phyloP scores from a whole-genome alignment of 1,139 yeast species.

The Suhomyces wounanorum region DNA sequence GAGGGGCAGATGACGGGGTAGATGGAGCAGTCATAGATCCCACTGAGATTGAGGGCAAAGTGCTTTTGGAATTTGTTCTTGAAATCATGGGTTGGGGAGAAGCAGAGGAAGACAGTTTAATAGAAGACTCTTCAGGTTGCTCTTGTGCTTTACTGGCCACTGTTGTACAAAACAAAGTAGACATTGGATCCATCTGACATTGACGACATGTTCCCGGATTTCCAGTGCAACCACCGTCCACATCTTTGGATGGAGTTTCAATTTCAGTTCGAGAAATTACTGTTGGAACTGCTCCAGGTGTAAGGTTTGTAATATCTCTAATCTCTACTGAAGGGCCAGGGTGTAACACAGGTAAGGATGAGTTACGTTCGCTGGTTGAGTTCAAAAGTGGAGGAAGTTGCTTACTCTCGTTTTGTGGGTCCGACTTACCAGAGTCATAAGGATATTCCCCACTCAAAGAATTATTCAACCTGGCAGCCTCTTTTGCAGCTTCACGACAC shows the following conservation, averaged over 20 bases:
- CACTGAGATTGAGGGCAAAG: conserved; percentile 16
- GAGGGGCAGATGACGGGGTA: conserved; percentile 24
- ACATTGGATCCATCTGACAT: conserved; percentile 87
- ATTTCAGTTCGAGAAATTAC: conserved; percentile 29
- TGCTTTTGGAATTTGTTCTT: conserved; percentile 18
- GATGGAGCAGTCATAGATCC: conserved; percentile 22
- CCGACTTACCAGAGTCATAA: conserved; percentile 20
- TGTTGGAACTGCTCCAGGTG: conserved; percentile 46
- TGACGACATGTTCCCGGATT: conserved; percentile 86
- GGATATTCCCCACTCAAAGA: conserved; percentile 24
- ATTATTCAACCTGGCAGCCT: conserved; percentile 44
- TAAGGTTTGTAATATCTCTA: conserved; percentile 44
- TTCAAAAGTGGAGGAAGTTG: conserved; percentile 40
- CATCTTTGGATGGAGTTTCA: conserved; percentile 2
- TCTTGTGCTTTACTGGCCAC: conserved; percentile 59
- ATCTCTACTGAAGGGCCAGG: conserved; percentile 66
- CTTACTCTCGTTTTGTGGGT: conserved; percentile 18
- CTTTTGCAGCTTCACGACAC: conserved; percentile 80
- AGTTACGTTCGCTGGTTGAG: conserved; percentile 25
- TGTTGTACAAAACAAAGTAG: conserved; percentile 83
- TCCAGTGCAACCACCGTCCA: conserved; percentile 66
- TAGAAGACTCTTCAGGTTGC: conserved; percentile 15
- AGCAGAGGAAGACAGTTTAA: conserved; percentile 8
- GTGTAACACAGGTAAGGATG: conserved; percentile 59
- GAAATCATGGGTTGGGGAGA: conserved; percentile 18